Conservation (phyloP, 2,329 filamentous ascomycete species). For the Fusarium sp. region DNA sequence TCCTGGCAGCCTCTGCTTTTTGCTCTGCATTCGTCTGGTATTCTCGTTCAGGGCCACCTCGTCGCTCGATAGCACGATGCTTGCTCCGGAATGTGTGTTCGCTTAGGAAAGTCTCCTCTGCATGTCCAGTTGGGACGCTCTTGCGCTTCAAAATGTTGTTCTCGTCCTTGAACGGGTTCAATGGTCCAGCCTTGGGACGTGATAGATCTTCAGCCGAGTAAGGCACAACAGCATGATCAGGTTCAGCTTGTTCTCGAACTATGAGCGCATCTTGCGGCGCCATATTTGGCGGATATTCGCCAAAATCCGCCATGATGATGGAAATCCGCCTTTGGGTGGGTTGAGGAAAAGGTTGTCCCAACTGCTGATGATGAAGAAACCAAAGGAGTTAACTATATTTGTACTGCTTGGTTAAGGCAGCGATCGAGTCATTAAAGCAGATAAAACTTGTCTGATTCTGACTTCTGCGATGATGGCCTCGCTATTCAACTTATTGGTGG, state of each 20-base stretch:
- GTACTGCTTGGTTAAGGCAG: background rate
- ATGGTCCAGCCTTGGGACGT: conserved; percentile 72
- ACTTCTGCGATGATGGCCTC: background rate
- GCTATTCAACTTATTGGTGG: background rate
- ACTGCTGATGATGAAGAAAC: background rate
- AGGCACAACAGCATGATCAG: conserved; percentile 69
- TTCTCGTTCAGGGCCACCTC: conserved; percentile 66
- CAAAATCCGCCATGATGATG: conserved; percentile 67
- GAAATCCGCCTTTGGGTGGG: background rate
- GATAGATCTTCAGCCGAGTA: conserved; percentile 80
- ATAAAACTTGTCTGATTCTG: background rate
- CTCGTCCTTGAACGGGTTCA: conserved; percentile 79
- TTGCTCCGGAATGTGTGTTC: conserved; percentile 90
- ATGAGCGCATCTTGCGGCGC: conserved; percentile 71
- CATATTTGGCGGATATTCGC: conserved; percentile 74
- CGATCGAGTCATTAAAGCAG: background rate
- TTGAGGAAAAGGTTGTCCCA: background rate
- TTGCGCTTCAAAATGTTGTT: conserved; percentile 75
- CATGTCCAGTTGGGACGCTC: conserved; percentile 85
- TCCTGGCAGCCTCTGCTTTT: conserved; percentile 76
- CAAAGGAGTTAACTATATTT: background rate
- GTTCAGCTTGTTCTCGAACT: conserved; percentile 63
- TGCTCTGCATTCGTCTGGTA: conserved; percentile 64
- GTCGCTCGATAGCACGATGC: conserved; percentile 83
- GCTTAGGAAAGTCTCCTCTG: conserved; percentile 88